These are phyloP conservation scores for Colletotrichum nymphaeae DNA, from an alignment of 2,329 filamentous ascomycete species.

Conservation along the genomic window DNA sequence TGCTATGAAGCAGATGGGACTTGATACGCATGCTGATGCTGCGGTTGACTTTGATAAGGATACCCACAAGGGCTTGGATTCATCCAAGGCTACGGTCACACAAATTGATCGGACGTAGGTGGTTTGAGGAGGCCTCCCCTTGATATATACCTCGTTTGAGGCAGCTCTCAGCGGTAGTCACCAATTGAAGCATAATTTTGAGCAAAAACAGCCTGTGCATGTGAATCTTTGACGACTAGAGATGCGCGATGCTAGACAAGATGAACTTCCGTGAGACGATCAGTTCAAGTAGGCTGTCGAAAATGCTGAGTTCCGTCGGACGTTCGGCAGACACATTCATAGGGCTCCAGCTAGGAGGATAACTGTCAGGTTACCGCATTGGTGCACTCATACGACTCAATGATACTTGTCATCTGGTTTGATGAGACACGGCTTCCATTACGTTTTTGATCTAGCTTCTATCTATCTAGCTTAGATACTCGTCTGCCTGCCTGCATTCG, in stretches of 20 bases:
- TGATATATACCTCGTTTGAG: not conserved
- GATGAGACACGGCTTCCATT: not conserved
- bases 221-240: not conserved
- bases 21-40: not conserved
- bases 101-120: not conserved
- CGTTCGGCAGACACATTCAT: too few species aligned
- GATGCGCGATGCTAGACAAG: not conserved
- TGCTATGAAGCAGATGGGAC: not conserved
- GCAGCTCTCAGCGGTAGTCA: not conserved
- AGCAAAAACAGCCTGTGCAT: not conserved
- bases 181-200: not conserved
- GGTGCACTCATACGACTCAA: too few species aligned
- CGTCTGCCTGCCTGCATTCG: slow-evolving; percentile 20
- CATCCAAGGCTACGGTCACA: not conserved
- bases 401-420: not conserved
- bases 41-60: not conserved
- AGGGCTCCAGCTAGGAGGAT: too few species aligned
- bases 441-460: not conserved
- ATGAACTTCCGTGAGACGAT: not conserved
- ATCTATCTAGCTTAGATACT: not conserved
- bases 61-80: not conserved
- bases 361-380: too few species aligned
- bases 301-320: too few species aligned
- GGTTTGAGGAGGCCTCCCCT: not conserved
- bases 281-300: too few species aligned